Evolutionary conservation across 257 asterid species (phyloP), one percentile per base, ranked within the genome.

Genomic region (Solanum peruvianum): DNA sequence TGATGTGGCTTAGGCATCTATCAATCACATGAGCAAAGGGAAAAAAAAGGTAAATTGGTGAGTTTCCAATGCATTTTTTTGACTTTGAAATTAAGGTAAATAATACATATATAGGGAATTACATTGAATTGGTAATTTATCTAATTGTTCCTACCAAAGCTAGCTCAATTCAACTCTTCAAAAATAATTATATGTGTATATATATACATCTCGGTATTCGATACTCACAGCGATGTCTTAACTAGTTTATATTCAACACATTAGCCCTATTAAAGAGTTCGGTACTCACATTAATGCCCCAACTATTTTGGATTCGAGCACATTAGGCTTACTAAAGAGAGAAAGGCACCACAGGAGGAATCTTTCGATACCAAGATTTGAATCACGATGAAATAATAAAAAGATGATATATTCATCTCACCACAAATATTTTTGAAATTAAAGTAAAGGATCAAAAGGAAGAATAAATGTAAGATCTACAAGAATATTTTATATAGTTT

Each of bases 1-100:
- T 10, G 41, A n/a, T 16, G 67, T 80, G 88, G 90, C 89, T 88
- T 88, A 82, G 91, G 93, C 89, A 93, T 91, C 90, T 84, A 87
- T 87, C 84, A 60, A 67, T 42, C 81, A 71, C 44, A 3, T 2
- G 35, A 15, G 12, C 44, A 52, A 52, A 52, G 62, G 9, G 11
- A 11, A 64, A 2, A 18, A 25, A 1, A 89, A 83, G 60, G 87
- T 86, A 89, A 92, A 89, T 77, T 60, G 69, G 89, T 88, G 87
- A 82, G 86, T 89, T 44, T 87, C 89, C 90, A 88, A 87, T 85
- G 11, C 6, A 23, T n/a, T 69, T 82, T 90, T 90, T 89, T 89
- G 62, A 86, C 88, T 85, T 90, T 88, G 80, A 52, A 71, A 76
- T 56, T 25, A 14, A 35, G 60, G 7, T 66, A 66, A 39, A 67